phyloP scores from a whole-genome alignment of 2,329 filamentous ascomycete genomes.

The Monilinia laxa region DNA sequence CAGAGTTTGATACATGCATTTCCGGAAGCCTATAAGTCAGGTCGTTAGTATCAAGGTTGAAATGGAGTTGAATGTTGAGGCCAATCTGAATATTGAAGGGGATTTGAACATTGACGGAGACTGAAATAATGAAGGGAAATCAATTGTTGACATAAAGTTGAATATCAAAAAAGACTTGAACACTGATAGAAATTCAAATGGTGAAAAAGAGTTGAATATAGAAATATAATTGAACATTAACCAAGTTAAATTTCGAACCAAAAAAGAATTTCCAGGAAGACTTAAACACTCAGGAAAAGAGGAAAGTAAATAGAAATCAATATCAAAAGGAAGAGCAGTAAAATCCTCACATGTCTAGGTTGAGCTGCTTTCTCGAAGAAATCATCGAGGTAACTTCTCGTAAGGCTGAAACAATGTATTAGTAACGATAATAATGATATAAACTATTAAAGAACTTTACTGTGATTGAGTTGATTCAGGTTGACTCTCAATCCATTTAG shows the following conservation, averaged over 20 bases:
- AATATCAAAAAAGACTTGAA: background rate
- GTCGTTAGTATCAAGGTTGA: background rate
- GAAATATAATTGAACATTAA: background rate
- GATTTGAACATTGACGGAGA: background rate
- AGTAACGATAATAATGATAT: background rate
- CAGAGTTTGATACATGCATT: constrained; percentile 60
- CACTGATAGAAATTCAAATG: background rate
- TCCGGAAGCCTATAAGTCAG: constrained; percentile 44
- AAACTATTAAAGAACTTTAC: constrained; percentile 39
- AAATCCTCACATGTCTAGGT: constrained; percentile 46
- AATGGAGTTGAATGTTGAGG: background rate
- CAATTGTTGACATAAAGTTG: background rate
- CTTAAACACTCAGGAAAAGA: background rate
- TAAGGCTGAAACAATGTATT: constrained; percentile 27
- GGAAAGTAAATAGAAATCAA: background rate
- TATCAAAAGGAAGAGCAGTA: background rate
- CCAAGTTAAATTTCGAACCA: background rate
- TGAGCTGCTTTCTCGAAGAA: constrained; percentile 42
- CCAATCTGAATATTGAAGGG: background rate
- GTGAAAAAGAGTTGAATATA: background rate
- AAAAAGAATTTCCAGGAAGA: background rate
- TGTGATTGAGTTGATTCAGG: constrained; percentile 40
- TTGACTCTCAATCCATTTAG: constrained; percentile 48
- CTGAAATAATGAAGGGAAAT: background rate
- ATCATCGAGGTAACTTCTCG: constrained; percentile 29